These are phyloP conservation scores for Gorgonomyces haynaldii DNA, from an alignment of 192 early-diverging fungal species.

Conservation along the genomic window DNA sequence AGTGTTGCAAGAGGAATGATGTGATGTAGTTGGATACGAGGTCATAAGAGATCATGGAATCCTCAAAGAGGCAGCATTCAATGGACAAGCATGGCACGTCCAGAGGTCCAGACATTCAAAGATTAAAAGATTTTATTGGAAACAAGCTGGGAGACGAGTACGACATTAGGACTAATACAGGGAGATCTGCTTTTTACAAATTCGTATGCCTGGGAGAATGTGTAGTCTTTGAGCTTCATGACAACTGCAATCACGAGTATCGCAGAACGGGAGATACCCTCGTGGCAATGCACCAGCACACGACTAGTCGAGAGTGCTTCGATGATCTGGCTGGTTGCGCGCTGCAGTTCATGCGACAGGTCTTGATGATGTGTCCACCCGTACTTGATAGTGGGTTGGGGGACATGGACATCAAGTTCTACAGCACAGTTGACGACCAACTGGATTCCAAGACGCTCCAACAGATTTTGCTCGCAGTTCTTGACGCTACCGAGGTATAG, in stretches of 20 bases:
- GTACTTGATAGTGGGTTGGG: slow-evolving; percentile 6
- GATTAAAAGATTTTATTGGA: no score
- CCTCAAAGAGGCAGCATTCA: no score
- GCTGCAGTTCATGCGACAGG: slow-evolving; percentile 36
- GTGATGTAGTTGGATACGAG: no score
- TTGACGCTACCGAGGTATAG: slow-evolving; percentile 58
- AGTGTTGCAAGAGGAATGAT: no score
- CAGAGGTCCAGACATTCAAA: no score
- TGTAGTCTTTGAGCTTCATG: slow-evolving; percentile 55
- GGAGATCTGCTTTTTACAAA: slow-evolving; percentile 59
- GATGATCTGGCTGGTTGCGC: slow-evolving; percentile 59
- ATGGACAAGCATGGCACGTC: no score
- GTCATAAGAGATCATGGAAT: no score
- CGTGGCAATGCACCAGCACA: slow-evolving; percentile 78
- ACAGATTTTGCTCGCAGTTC: slow-evolving; percentile 35
- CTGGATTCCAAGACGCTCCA: slow-evolving; percentile 39
- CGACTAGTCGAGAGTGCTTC: neutral
- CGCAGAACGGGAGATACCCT: slow-evolving; percentile 81
- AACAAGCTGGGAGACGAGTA: slow-evolving; percentile 63
- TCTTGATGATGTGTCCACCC: slow-evolving; percentile 67
- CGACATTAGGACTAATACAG: slow-evolving; percentile 72
- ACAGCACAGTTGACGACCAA: slow-evolving; percentile 68
- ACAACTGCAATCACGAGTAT: slow-evolving; percentile 78
- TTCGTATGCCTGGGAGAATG: slow-evolving; percentile 55
- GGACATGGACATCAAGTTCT: slow-evolving; percentile 38